Evolutionary conservation across 73 alveolate genomes (phyloP).

Genomic region (Paramecium caudatum): DNA sequence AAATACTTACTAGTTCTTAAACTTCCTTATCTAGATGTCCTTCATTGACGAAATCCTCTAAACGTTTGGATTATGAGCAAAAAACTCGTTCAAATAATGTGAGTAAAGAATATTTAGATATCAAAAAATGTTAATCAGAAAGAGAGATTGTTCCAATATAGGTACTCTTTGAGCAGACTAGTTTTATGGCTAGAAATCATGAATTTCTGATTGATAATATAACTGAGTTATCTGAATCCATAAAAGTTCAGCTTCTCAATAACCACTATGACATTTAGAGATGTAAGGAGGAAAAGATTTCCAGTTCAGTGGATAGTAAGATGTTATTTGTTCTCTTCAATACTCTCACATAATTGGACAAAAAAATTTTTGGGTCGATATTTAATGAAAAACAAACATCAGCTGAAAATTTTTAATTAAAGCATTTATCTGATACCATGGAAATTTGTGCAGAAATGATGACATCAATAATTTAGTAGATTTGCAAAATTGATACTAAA

Average conservation of each 20-base stretch:
- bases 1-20: slow-evolving; percentile 4
- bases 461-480: neutral
- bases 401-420: slow-evolving; percentile 9
- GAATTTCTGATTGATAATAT: neutral
- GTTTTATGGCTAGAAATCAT: slow-evolving; percentile 35
- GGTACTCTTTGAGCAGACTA: neutral
- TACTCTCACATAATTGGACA: slow-evolving; percentile 20
- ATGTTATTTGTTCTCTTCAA: slow-evolving; percentile 2
- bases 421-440: slow-evolving; percentile 22
- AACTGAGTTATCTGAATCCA: slow-evolving; percentile 26
- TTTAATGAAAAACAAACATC: slow-evolving; percentile 27
- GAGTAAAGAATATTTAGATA: slow-evolving; percentile 38
- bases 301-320: slow-evolving; percentile 18
- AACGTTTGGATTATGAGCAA: neutral
- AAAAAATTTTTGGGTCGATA: neutral
- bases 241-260: neutral
- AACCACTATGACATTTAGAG: slow-evolving; percentile 14
- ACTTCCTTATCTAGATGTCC: slow-evolving; percentile 29
- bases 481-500: slow-evolving; percentile 13
- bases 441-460: slow-evolving; percentile 1
- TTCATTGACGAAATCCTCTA: neutral
- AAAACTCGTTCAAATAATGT: neutral
- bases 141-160: neutral
- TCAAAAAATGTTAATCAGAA: slow-evolving; percentile 25
- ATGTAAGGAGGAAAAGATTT: slow-evolving; percentile 1